These are phyloP conservation scores for Hansenula lynferdii DNA, from an alignment of 1,139 yeast species.

Conservation along the genomic window DNA sequence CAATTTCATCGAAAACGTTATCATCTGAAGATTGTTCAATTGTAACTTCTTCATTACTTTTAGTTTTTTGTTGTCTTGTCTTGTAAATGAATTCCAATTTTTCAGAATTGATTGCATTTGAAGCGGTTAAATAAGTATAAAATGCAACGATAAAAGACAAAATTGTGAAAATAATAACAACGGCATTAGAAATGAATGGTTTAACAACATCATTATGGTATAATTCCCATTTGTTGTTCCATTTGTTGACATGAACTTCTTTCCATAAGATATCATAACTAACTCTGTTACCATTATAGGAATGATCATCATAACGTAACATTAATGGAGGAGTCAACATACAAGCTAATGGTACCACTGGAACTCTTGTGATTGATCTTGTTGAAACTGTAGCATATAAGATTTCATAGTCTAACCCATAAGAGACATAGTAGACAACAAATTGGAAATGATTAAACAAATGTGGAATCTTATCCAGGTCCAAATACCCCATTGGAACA, in stretches of 20 bases:
- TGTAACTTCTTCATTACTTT: background rate
- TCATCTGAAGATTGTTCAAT: background rate
- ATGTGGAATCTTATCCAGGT: constrained; percentile 23
- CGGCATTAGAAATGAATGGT: constrained; percentile 18
- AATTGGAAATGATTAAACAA: constrained; percentile 25
- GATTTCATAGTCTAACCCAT: constrained; percentile 19
- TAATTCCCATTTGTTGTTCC: constrained; percentile 13
- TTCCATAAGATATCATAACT: constrained; percentile 22
- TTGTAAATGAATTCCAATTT: constrained; percentile 11
- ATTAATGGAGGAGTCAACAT: constrained; percentile 19
- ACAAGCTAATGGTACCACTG: constrained; percentile 17
- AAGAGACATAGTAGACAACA: constrained; percentile 17
- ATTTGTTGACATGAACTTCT: constrained; percentile 16
- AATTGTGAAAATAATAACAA: constrained; percentile 14
- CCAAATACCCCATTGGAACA: constrained; percentile 25
- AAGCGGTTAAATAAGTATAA: constrained; percentile 21
- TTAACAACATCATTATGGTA: constrained; percentile 22
- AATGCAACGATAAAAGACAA: constrained; percentile 26
- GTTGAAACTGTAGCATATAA: constrained; percentile 21
- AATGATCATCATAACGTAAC: constrained; percentile 17
- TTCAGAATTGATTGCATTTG: constrained; percentile 12
- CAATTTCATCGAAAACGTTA: constrained; percentile 15
- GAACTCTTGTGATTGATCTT: constrained; percentile 20
- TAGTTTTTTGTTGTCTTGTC: constrained; percentile 5
- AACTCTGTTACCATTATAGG: constrained; percentile 22